Percentiles rank a stretch among this genome's conserved stretches.
Evolutionary conservation across 169 alveolate genomes (phyloP).

Genomic region (Cryptosporidium viatorum): DNA sequence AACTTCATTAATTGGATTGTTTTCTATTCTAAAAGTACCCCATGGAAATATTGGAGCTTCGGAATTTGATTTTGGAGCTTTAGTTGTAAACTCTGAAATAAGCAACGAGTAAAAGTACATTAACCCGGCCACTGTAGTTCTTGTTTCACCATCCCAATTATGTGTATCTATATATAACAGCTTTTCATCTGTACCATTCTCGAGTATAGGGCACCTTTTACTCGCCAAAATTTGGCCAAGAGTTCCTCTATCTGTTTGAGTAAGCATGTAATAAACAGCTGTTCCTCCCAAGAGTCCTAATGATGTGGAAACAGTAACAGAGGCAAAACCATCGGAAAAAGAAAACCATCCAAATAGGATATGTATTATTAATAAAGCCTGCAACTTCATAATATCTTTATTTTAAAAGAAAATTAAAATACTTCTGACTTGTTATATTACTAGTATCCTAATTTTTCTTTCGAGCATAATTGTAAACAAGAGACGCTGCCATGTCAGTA

Average conservation of each 20-base stretch:
- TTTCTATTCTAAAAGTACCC: conserved; percentile 11
- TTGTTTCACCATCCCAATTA: conserved; percentile 73
- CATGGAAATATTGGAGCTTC: conserved; percentile 11
- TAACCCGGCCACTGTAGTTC: conserved; percentile 42
- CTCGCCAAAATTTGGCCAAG: conserved; percentile 59
- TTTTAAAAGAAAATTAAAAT: not conserved
- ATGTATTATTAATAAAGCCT: not conserved
- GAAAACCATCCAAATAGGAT: not conserved
- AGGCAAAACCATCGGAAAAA: conserved; percentile 28
- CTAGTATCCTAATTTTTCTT: conserved; percentile 12
- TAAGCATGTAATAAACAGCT: conserved; percentile 63
- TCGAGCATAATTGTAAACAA: conserved; percentile 14
- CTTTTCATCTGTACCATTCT: conserved; percentile 57
- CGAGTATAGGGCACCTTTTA: conserved; percentile 59
- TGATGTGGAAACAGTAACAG: conserved; percentile 43
- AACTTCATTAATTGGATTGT: conserved; percentile 32
- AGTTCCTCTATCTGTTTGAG: conserved; percentile 68
- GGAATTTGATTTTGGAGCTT: not conserved
- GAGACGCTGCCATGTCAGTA: conserved; percentile 69
- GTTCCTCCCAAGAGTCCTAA: conserved; percentile 51
- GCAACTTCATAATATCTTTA: not conserved
- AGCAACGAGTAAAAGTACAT: conserved; percentile 36
- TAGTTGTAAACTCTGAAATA: conserved; percentile 4
- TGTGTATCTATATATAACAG: conserved; percentile 25
- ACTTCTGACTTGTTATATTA: not conserved